Evolutionary conservation across 176 grass and related monocot genomes (phyloP), one percentile per base, ranked within the genome.

Genomic region (Zea mays): DNA sequence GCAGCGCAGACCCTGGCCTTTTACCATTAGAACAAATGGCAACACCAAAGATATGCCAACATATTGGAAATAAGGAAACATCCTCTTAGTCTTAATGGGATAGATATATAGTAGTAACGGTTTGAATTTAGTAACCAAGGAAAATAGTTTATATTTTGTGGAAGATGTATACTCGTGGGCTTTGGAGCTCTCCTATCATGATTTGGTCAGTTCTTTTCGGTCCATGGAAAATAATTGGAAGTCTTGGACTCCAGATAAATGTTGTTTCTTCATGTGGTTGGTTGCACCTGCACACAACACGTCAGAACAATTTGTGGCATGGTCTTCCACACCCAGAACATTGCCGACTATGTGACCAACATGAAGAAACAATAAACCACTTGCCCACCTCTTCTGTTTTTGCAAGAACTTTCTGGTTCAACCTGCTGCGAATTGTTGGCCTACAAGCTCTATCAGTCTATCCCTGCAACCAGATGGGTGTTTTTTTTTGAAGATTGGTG

Each of bases 41-140:
- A 37, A 36, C 6, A 0, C 42, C 54, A 40, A 40, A 39, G 9
- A 59, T 78, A 37, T 78, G 35, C 13, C 80, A 51, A 61, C 58
- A 57, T 65, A 77, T 61, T 61, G 39, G 27, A 76, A 35, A 55
- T 46, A 71, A 65, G 10, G 57, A 62, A 75, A 76, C 20, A 70
- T 55, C 12, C 33, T 65, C 20, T 61, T 50, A 71, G 35, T 51
- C 27, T 27, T 27, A 27, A 27, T 48, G 20, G 43, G 4, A 44
- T 46, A 46, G 58, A 12, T 4, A 8, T 59, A 15, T 43, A 10
- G 21, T 65, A 63, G 21, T 69, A 47, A n/a, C 56, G 2, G 37
- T 71, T 17, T 54, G 12, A 76, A 46, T 39, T 71, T 42, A 69
- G 16, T 11, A 47, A 57, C 13, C 14, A 56, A 35, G 16, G 47